Evolutionary conservation across 1,284 basidiomycete species (phyloP), one percentile per base, ranked within the genome.

Genomic region (Austroboletus niveus): DNA sequence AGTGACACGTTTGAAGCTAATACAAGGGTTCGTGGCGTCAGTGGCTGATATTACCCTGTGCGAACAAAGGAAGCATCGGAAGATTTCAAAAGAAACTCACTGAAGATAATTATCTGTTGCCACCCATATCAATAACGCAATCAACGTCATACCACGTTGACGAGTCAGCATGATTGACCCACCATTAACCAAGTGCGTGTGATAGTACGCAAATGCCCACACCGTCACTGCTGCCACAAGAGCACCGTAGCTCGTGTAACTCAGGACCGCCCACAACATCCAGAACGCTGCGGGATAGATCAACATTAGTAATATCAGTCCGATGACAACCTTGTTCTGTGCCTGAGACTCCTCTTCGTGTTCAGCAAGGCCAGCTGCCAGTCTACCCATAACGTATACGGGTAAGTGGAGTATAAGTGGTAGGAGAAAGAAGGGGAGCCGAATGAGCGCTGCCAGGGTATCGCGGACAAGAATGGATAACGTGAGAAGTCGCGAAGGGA

Each of bases 261-360:
- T 79, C 53, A 95, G 78, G 35, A 93, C 67, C 12, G 85, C 83
- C 89, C 92, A 94, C 17, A 94, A 72, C 59, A 84, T 34, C 67
- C 90, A 83, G 74, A 96, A 96, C 32, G 84, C 70, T 17, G 82
- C 68, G n/a, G 91, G 87, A 72, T 95, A 96, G 41, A 88, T 84
- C 60, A 92, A 66, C 55, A 90, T 65, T 42, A 87, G 74, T 47
- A 92, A 79, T 44, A 94, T 63, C 24, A 96, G 67, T 1, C 92
- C 91, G 58, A 94, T 85, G 12, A 89, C 84, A 40, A 95, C 83
- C 74, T 97, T 95, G 73, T 89, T 94, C 74, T 95, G 92, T 35
- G 93, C 94, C 70, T 92, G 89, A 5, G 90, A 89, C 69, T 96
- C 94, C 65, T 92, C 89, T 69, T 98, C 94, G 59, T 94, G 84